Base-by-base conservation (phyloP, 148 eudicot species). In the Persicaria maculosa region DNA sequence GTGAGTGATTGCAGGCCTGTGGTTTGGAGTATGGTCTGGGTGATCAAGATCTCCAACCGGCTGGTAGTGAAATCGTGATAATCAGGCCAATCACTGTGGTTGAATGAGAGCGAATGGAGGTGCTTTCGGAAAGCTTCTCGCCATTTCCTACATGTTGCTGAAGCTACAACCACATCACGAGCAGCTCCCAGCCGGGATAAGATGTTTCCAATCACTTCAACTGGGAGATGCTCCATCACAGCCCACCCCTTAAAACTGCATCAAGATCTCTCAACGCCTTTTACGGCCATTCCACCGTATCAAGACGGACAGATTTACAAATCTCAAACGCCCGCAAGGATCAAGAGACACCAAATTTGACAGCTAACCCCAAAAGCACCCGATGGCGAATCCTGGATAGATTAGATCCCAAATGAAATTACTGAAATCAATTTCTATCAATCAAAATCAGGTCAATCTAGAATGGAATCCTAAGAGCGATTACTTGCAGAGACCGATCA, bases 131-230 rank as follows among this genome's bases (percentile, higher is more conserved):
- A 94, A 43, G 98, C 98, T 59, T 87, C 84, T 75, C 91, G 78
- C 98, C 95, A 94, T 76, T 90, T 94, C 47, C 86, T 74, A 75
- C 97, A 89, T 9, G 98, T 91, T 7, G 84, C 81, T 22, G 98
- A 91, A 44, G 98, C 93, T 71, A 86, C 80, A 78, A 94, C 93
- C 68, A 90, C 91, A 74, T 94, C 93, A 57, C 86, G 83, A 9
- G 98, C 98, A 68, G 87, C 88, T 62, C 85, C 89, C 40, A 94
- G 86, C 22, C 86, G 87, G 25, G 97, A 89, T 36, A 91, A 81
- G 78, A 94, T 91, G 81, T 90, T 94, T n/a, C 98, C 98, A 79
- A 94, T 80, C 11, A 91, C 97, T 80, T 91, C 98, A 76, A 94
- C 95, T 65, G 98, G 97, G 70, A 91, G 82, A 75, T 70, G 45